These are phyloP conservation scores for Orbilia oligospora DNA, from an alignment of 2,329 filamentous ascomycete species.

Conservation along the genomic window DNA sequence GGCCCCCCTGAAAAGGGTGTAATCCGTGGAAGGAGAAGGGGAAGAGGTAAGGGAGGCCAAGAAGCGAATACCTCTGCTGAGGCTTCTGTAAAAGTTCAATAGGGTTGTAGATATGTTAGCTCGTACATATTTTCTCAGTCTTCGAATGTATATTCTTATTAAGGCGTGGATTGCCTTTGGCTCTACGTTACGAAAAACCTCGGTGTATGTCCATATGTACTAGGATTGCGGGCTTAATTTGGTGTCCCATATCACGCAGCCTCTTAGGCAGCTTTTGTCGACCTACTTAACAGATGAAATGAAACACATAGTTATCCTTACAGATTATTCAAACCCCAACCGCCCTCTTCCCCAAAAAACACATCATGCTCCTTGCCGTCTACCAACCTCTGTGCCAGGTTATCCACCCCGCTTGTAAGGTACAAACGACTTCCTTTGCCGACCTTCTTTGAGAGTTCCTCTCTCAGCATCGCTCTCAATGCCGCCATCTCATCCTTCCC, in stretches of 20 bases:
- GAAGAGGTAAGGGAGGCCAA: conserved; percentile 34
- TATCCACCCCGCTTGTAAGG: conserved; percentile 51
- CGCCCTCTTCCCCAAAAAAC: conserved; percentile 59
- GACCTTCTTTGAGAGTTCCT: conserved; percentile 79
- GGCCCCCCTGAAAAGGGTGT: conserved; percentile 14
- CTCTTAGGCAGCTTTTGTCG: background rate
- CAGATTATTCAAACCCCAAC: conserved; percentile 51
- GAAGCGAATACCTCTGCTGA: conserved; percentile 23
- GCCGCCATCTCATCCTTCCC: conserved; percentile 81
- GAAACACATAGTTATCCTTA: conserved; percentile 1
- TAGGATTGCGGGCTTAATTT: background rate
- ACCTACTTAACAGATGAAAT: background rate
- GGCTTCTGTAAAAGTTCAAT: conserved; percentile 21
- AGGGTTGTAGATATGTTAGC: conserved; percentile 31
- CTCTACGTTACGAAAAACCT: background rate
- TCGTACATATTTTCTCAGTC: conserved; percentile 15
- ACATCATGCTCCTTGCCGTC: conserved; percentile 60
- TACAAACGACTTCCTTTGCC: conserved; percentile 59
- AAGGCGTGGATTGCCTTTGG: conserved; percentile 8
- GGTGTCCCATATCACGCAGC: background rate
- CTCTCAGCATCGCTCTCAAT: conserved; percentile 79
- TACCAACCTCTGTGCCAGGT: conserved; percentile 53
- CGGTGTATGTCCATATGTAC: conserved; percentile 7
- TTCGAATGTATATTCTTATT: conserved; percentile 5
- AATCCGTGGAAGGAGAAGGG: conserved; percentile 45